These are phyloP conservation scores for Pleurotus cornucopiae DNA, from an alignment of 768 basidiomycete species.

Conservation along the genomic window DNA sequence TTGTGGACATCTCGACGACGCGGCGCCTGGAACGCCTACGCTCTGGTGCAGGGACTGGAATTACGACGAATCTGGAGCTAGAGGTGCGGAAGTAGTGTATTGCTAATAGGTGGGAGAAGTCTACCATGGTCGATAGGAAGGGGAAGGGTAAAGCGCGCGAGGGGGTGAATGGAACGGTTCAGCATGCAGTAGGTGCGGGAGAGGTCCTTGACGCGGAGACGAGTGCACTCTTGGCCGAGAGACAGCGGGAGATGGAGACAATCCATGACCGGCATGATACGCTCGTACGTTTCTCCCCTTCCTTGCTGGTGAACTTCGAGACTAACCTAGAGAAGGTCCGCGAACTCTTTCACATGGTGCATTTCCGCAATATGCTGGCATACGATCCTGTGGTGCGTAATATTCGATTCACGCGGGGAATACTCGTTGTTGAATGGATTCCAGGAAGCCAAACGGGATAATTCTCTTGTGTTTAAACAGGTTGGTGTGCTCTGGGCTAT, in stretches of 20 bases:
- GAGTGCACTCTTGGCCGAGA: conserved; percentile 47
- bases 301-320: conserved; percentile 6
- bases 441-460: conserved; percentile 71
- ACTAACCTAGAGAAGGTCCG: conserved; percentile 49
- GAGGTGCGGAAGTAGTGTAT: conserved; percentile 1
- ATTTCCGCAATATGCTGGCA: conserved; percentile 68
- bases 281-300: conserved; percentile 47
- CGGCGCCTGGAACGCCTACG: no score
- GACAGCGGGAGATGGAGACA: conserved; percentile 53
- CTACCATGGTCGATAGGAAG: conserved; percentile 14
- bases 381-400: conserved; percentile 70
- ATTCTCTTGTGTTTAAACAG: conserved; percentile 66
- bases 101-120: conserved; percentile 5
- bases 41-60: neutral
- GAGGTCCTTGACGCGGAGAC: conserved; percentile 31
- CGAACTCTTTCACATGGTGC: conserved; percentile 86
- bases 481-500: conserved; percentile 36
- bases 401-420: neutral
- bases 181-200: conserved; percentile 14
- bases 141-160: conserved; percentile 16
- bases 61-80: neutral
- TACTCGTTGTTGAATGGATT: neutral
- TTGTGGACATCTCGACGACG: neutral
- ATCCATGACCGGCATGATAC: conserved; percentile 69
- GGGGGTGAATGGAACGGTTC: conserved; percentile 12